Evolutionary conservation across 2,329 filamentous ascomycete species (phyloP).

Genomic region (Diaporthe vexans): DNA sequence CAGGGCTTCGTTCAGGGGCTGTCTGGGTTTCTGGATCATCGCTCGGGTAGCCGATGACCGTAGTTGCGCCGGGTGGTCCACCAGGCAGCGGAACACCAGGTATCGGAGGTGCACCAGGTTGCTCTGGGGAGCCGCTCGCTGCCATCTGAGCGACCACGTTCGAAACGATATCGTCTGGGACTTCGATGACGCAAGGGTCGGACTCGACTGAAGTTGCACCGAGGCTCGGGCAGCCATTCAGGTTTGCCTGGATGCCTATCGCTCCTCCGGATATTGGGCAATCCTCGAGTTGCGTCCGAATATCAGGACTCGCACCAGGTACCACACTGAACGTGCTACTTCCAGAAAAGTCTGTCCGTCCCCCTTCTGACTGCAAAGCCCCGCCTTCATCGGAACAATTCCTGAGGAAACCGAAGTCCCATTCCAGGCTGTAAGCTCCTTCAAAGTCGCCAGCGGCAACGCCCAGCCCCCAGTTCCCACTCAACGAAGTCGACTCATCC

Average conservation of each 20-base stretch:
- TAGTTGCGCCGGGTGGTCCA: conserved; percentile 2
- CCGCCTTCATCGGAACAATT: conserved; percentile 26
- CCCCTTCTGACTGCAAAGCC: not conserved
- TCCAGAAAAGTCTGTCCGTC: not conserved
- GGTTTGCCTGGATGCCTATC: not conserved
- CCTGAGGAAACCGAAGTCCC: conserved; percentile 26
- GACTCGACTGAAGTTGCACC: not conserved
- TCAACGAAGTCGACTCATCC: not conserved
- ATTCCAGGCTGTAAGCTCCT: conserved; percentile 18
- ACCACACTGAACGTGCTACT: conserved; percentile 14
- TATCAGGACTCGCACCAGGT: not conserved
- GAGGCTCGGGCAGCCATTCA: conserved; percentile 13
- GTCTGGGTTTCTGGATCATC: not conserved
- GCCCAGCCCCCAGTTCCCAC: conserved; percentile 3
- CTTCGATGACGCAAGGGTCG: conserved; percentile 25
- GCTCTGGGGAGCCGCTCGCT: conserved; percentile 7
- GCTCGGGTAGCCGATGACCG: conserved; percentile 19
- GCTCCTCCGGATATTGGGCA: conserved; percentile 10
- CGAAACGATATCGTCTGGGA: conserved; percentile 5
- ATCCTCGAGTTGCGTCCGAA: not conserved
- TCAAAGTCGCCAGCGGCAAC: not conserved
- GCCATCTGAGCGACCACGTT: conserved; percentile 8
- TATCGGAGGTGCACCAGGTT: not conserved
- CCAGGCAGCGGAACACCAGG: conserved; percentile 20
- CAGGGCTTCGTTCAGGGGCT: not conserved